Conservation (phyloP, 2,329 filamentous ascomycete genomes). For the Nakataea oryzae region DNA sequence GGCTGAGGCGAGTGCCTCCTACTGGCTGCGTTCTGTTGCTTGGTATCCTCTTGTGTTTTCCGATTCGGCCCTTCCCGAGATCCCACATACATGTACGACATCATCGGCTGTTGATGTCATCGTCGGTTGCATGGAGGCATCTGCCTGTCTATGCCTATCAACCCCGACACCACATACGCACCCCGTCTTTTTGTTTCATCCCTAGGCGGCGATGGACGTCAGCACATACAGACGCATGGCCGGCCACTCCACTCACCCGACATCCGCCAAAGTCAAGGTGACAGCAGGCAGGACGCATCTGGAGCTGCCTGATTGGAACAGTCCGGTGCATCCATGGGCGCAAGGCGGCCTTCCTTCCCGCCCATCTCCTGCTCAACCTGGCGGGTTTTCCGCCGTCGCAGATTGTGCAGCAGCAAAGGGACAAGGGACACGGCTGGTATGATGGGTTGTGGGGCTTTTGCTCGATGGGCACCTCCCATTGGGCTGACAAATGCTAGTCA, state of each 20-base stretch:
- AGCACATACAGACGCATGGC: background rate
- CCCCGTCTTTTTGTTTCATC: background rate
- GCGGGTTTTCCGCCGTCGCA: background rate
- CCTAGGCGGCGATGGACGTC: background rate
- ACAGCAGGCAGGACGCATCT: background rate
- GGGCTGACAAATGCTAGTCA: constrained; percentile 29
- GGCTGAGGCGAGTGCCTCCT: background rate
- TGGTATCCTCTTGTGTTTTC: background rate
- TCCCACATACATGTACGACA: background rate
- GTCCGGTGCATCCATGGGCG: constrained; percentile 8
- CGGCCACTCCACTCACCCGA: background rate
- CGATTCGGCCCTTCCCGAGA: too few relatives aligned
- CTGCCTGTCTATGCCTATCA: background rate
- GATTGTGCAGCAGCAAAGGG: background rate
- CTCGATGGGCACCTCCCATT: constrained; percentile 16
- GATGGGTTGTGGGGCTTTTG: background rate
- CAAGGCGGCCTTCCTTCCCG: constrained; percentile 7
- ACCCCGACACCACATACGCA: background rate
- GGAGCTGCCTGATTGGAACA: constrained; percentile 19
- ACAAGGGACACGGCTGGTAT: background rate
- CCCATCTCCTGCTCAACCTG: background rate
- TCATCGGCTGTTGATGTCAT: background rate
- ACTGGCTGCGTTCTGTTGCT: background rate
- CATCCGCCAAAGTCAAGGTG: background rate
- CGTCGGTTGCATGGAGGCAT: background rate